phyloP scores from a whole-genome alignment of 768 basidiomycete species.

The Phaeotremella fagi region DNA sequence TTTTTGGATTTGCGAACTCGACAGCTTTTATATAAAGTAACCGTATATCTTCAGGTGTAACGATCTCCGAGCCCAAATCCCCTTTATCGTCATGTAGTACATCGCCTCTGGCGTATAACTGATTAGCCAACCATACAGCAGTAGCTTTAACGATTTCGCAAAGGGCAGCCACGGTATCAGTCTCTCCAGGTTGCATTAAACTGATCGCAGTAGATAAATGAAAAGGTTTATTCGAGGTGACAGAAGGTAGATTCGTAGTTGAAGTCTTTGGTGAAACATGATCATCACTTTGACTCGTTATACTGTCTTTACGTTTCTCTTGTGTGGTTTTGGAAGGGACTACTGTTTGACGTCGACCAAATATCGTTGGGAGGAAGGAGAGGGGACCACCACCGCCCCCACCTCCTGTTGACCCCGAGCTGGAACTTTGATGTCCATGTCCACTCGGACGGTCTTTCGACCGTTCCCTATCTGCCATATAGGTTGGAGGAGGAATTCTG shows the following conservation, averaged over 20 bases:
- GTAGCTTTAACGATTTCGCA: constrained; percentile 31
- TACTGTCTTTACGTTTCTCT: constrained; percentile 3
- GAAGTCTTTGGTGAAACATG: constrained; percentile 1
- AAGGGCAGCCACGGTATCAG: constrained; percentile 13
- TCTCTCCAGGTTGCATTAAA: constrained; percentile 10
- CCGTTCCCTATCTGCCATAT: constrained; percentile 23
- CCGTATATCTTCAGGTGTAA: constrained; percentile 9
- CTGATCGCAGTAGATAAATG: constrained; percentile 14
- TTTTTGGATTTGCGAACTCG: constrained; percentile 15
- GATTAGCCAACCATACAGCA: constrained; percentile 20
- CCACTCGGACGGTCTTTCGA: constrained; percentile 15
- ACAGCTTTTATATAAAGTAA: constrained; percentile 25
- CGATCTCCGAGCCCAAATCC: not conserved
- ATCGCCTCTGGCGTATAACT: constrained; percentile 11
- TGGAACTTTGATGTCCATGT: constrained; percentile 11
- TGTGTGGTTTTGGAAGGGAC: no score
- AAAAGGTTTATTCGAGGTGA: constrained; percentile 5
- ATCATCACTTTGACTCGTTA: not conserved
- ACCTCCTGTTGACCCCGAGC: constrained; percentile 3
- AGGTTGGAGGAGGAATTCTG: constrained; percentile 7
- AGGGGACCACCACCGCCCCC: no score
- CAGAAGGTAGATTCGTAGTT: not conserved
- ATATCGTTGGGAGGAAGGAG: constrained; percentile 14
- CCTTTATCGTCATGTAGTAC: constrained; percentile 1
- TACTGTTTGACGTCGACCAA: constrained; percentile 11